Evolutionary conservation across 2,329 filamentous ascomycete genomes (phyloP), one percentile per base, ranked within the genome.

Genomic region (Fusarium coffeatum): DNA sequence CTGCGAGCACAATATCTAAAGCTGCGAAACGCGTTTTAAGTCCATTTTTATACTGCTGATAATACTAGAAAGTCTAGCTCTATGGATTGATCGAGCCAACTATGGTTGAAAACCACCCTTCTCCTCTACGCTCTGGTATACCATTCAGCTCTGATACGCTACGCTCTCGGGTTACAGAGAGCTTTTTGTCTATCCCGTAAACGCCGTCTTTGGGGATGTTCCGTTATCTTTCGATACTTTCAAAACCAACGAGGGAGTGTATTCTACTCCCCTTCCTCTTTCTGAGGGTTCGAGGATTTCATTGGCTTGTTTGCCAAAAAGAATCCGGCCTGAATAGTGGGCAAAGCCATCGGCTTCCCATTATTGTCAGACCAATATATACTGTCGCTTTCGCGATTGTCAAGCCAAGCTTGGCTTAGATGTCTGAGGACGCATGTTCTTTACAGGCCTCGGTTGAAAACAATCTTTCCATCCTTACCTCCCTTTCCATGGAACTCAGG

Each of bases 381-480:
- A 42, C 46, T 37, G 37, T 65, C 25, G 27, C 49, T 61, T 28
- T 41, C 25, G n/a, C 30, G 47, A 23, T n/a, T 37, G 23, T 30
- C 47, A 55, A 45, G 54, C 32, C 9, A 37, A 53, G 32, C 32
- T 27, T 9, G 6, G 16, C 25, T 34, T 23, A 40, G 40, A 32
- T 46, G 40, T 23, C 28, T 10, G 18, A 58, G 20, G 40, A 27
- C 46, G n/a, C 42, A 25, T 45, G 28, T 16, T 22, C 42, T 22
- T 81, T 83, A 98, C 75, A 99, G 95, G 15, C 96, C 96, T 76
- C 96, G 89, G 81, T 99, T 98, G 82, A 99, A 98, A 78, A 97
- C 93, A n/a, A 99, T 92, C 83, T 93, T 85, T 0, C 93, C 94
- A 57, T 88, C 87, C 69, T 91, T 87, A 1, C 94, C 95, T 32